A percentile compares a stretch with the other conserved stretches of the same genome.
Conservation (phyloP, 768 basidiomycete genomes). For the Trametes gibbosa region DNA sequence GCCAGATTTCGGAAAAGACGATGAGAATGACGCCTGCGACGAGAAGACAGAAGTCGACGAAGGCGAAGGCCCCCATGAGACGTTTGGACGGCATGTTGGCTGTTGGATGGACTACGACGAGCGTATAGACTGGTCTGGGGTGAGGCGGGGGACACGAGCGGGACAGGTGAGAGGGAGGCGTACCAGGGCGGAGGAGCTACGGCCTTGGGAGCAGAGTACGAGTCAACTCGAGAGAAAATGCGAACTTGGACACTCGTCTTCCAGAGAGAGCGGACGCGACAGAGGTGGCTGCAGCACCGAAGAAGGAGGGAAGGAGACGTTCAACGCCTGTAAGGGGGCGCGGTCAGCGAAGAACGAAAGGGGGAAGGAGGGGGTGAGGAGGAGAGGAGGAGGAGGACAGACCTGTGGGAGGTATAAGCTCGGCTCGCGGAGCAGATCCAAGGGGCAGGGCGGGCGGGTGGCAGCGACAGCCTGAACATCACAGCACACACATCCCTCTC, state of each 20-base stretch:
- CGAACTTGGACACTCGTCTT: constrained; percentile 42
- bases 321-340: constrained; percentile 59
- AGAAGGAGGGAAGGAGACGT: constrained; percentile 50
- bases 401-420: constrained; percentile 19
- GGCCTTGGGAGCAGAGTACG: constrained; percentile 15
- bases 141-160: neutral
- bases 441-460: neutral
- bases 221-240: constrained; percentile 24
- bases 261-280: constrained; percentile 48
- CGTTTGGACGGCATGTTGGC: constrained; percentile 66
- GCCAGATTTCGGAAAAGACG: constrained; percentile 70
- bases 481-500: neutral
- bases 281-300: constrained; percentile 44
- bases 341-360: constrained; percentile 34
- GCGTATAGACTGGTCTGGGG: constrained; percentile 17
- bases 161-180: neutral
- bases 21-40: constrained; percentile 66
- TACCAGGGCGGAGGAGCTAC: constrained; percentile 16
- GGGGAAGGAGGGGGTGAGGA: constrained; percentile 26
- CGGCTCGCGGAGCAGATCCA: constrained; percentile 7
- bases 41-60: constrained; percentile 68
- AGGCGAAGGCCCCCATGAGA: constrained; percentile 68
- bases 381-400: constrained; percentile 12
- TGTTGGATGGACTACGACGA: constrained; percentile 25
- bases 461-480: neutral